Conservation (phyloP, 139 green algal genomes). For the Tetraselmis striata region DNA sequence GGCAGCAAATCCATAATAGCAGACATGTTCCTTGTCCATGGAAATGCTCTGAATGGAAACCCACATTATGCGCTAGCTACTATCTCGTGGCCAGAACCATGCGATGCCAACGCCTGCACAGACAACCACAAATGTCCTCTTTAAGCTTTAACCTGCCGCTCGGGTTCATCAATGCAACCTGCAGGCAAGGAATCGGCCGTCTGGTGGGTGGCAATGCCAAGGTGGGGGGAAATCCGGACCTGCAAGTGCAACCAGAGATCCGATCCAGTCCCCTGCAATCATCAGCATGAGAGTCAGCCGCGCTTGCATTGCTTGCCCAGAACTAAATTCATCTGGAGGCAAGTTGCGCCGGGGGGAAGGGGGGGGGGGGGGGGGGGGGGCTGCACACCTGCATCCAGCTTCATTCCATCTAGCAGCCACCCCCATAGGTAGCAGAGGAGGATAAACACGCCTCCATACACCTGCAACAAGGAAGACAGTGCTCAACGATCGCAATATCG, state of each 20-base stretch:
- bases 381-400: neutral
- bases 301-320: no score
- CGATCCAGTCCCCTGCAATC: neutral
- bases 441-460: neutral
- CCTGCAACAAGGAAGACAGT: neutral
- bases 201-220: neutral
- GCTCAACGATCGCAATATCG: neutral
- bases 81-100: neutral
- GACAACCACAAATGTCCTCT: neutral
- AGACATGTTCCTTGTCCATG: no score
- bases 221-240: neutral
- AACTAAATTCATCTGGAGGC: no score
- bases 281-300: no score
- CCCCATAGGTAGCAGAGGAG: neutral
- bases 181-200: neutral
- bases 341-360: neutral
- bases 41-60: no score
- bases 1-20: no score
- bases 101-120: neutral
- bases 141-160: neutral
- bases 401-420: neutral
- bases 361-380: no score
- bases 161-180: neutral
- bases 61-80: no score
- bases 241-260: neutral